Evolutionary conservation across 2,329 filamentous ascomycete species (phyloP).

Genomic region (Fusarium euwallaceae): DNA sequence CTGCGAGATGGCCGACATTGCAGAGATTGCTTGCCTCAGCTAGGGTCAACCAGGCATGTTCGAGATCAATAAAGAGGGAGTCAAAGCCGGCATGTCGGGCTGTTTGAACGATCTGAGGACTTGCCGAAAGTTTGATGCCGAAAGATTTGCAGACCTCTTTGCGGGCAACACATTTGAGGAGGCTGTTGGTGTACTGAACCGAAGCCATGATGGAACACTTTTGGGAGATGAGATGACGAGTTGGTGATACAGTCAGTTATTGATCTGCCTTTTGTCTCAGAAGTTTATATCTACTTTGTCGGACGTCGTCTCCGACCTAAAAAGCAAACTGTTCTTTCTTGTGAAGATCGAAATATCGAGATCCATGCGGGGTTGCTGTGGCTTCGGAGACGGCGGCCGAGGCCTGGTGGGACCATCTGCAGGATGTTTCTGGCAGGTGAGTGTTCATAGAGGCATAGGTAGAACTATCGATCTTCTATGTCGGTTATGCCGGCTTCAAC

Average conservation of each 20-base stretch:
- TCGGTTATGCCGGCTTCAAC: no score
- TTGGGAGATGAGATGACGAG: not conserved
- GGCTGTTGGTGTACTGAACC: conserved; percentile 7
- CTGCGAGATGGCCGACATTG: conserved; percentile 14
- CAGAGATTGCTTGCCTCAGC: conserved; percentile 46
- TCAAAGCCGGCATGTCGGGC: conserved; percentile 16
- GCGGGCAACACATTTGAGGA: conserved; percentile 2
- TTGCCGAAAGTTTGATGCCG: conserved; percentile 13
- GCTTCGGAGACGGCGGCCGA: not conserved
- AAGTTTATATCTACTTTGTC: not conserved
- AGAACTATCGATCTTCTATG: no score
- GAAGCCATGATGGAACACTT: not conserved
- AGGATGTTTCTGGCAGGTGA: not conserved
- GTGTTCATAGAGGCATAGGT: no score
- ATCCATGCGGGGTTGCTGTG: not conserved
- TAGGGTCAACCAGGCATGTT: conserved; percentile 50
- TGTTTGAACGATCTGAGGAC: conserved; percentile 11
- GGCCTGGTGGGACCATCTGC: not conserved
- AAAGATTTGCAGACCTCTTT: conserved; percentile 23
- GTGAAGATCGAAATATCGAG: not conserved
- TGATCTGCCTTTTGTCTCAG: not conserved
- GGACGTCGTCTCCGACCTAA: not conserved
- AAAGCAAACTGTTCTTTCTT: not conserved
- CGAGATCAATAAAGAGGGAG: conserved; percentile 52
- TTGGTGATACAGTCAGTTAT: not conserved